Base-by-base conservation (phyloP, 2,329 filamentous ascomycete species). In the Aspergillus sojae region DNA sequence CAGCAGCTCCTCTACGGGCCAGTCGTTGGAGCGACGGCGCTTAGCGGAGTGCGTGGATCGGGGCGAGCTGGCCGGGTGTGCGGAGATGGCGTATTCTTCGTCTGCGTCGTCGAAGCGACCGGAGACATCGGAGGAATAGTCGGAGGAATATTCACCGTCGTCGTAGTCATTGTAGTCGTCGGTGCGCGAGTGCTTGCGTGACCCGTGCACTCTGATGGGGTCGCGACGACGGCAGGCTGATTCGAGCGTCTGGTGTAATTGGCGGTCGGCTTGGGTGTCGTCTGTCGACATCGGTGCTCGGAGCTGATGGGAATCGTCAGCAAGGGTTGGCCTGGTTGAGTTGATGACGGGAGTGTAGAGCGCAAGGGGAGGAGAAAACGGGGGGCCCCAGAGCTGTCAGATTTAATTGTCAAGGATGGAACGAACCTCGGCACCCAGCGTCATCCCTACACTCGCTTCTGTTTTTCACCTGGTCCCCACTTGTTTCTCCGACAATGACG, bases 21-120 rank as follows among this genome's bases (percentile, higher is more conserved):
- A 83, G 60, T 82, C 79, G 52, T 78, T 79, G 4, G 77, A 77
- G 23, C 81, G 76, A 19, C 78, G 76, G 53, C 81, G 75, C 67
- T 84, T 84, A 12, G 73, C 72, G 0, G 75, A 77, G 60, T 79
- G 77, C 14, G 64, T 65, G 4, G 70, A 69, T 1, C 69, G 65
- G 2, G 70, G 71, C 56, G 66, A 48, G 12, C 46, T 52, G 1
- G 41, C 54, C 11, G 65, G 67, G 10, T 71, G 68, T 14, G 70
- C 62, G 19, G 57, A 43, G 23, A 32, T 26, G 52, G 43, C 53
- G 23, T 69, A 68, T 14, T 65, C 65, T 56, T 78, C 75, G 32
- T 79, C 71, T 11, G 75, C 73, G 54, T 78, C 75, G 39, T 79
- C 76, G 36, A 77, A 78, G 21, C 72, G 68, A 45, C 75, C 71